Base-by-base conservation (phyloP, 139 green algal species). In the Chlamydomonas sp. region DNA sequence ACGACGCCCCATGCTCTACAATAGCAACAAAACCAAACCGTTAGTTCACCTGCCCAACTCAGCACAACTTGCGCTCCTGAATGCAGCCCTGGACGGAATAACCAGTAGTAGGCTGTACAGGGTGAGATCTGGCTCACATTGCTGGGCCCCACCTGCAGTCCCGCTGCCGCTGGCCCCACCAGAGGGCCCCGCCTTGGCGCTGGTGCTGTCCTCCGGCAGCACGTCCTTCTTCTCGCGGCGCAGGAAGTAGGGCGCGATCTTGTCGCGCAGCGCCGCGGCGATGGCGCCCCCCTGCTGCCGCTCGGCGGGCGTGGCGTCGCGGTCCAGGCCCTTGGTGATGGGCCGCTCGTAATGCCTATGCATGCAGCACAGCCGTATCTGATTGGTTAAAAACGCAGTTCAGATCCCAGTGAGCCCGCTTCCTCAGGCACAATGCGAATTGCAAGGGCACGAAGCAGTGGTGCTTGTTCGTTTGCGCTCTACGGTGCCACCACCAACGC, bases 201-300 rank as follows among this genome's bases (percentile, higher is more conserved):
- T 62, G 59, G 62, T 61, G 17, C 6, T 85, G 49, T 68, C 72
- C 49, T 79, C 17, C 31, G 67, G 69, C 60, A 98, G 89, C 1
- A 99, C 95, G 4, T 97, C 91, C 77, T 96, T 94, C 91, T 99
- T 99, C 87, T 98, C 95, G 2, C 97, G 92, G 0, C 97, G 90
- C 83, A 99, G 90, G 64, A 99, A 96, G 91, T 93, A 98, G 31
- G 97, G 96, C 63, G 89, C 92, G 5, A 96, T 95, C 20, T 86
- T 87, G 3, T 84, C 81, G 0, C 96, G 92, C 89, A 98, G 91
- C 85, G 95, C 89, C 17, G 87, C 89, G 71, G 71, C 71, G 14
- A 91, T 89, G 10, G 89, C 93, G 8, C 92, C 92, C 0, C 93
- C 96, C 0, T 92, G 75, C 78, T 95, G 80, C 20, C 94, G 90